Conservation (phyloP, 805 yeast genomes). For the Nakazawaea wickerhamii region DNA sequence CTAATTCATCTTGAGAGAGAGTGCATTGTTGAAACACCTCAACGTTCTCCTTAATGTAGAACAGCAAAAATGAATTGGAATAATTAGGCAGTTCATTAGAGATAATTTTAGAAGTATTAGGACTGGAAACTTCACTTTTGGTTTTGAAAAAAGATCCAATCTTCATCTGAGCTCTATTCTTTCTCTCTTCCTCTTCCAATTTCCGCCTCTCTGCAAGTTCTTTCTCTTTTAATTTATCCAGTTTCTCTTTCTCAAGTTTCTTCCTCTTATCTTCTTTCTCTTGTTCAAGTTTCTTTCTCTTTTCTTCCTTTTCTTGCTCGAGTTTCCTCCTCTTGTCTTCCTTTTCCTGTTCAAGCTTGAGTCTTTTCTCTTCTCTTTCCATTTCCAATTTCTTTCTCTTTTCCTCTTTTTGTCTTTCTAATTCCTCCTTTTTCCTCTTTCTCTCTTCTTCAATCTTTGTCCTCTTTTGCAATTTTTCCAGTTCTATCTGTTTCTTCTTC, state of each 20-base stretch:
- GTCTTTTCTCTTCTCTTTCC: no score
- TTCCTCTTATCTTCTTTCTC: constrained; percentile 26
- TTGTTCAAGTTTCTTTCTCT: constrained; percentile 23
- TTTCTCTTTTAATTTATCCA: constrained; percentile 18
- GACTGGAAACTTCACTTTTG: constrained; percentile 7
- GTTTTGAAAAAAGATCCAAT: constrained; percentile 30
- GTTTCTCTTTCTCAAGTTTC: constrained; percentile 29
- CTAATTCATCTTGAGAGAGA: neutral
- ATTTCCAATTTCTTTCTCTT: constrained; percentile 15
- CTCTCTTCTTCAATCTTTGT: constrained; percentile 23
- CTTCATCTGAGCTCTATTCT: constrained; percentile 20
- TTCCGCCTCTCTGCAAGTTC: constrained; percentile 15
- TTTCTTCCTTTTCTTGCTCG: constrained; percentile 23
- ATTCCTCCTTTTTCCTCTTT: constrained; percentile 22
- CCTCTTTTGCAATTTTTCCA: constrained; percentile 20
- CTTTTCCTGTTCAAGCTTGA: constrained; percentile 24
- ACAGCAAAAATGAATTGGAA: constrained; percentile 2
- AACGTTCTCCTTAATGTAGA: constrained; percentile 9
- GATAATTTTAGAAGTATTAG: constrained; percentile 15
- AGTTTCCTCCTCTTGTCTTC: constrained; percentile 18
- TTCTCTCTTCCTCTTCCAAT: constrained; percentile 14
- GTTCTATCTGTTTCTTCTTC: constrained; percentile 15
- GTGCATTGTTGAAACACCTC: neutral
- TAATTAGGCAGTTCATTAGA: neutral
- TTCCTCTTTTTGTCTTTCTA: constrained; percentile 16